Percentiles rank a stretch among this genome's conserved stretches.
Conservation (phyloP, 2,329 filamentous ascomycete species). For the Ophiostoma ulmi region DNA sequence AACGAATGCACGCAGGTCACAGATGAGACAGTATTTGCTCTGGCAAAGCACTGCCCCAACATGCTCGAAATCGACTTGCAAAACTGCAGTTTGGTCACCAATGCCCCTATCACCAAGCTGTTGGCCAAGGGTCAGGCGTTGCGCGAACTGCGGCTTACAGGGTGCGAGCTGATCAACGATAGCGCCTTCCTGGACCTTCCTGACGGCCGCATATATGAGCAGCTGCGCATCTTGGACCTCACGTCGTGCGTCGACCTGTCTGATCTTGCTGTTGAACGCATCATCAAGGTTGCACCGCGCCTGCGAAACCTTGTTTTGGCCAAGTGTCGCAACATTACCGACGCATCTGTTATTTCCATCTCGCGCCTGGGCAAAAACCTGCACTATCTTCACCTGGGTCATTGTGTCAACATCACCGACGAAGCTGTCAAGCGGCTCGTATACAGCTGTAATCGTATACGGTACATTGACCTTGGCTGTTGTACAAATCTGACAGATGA, state of each 20-base stretch:
- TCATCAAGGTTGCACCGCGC: constrained; percentile 78
- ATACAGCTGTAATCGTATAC: constrained; percentile 80
- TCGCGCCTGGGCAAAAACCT: constrained; percentile 88
- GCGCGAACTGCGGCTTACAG: constrained; percentile 82
- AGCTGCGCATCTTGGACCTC: constrained; percentile 85
- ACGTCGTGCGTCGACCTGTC: constrained; percentile 81
- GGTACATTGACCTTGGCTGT: constrained; percentile 97
- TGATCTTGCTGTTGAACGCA: constrained; percentile 81
- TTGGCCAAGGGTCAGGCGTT: constrained; percentile 73
- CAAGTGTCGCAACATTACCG: constrained; percentile 90
- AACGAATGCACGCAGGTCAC: constrained; percentile 86
- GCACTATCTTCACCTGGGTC: constrained; percentile 92
- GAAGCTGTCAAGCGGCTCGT: constrained; percentile 79
- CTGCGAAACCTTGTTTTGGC: constrained; percentile 89
- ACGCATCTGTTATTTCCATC: constrained; percentile 80
- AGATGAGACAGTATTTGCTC: constrained; percentile 74
- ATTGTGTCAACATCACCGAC: constrained; percentile 89
- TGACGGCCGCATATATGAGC: constrained; percentile 65
- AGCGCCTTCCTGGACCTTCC: constrained; percentile 80
- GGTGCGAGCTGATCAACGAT: constrained; percentile 80
- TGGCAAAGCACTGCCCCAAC: constrained; percentile 82
- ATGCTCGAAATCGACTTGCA: constrained; percentile 96
- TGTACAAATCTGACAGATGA: constrained; percentile 86
- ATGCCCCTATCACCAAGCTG: constrained; percentile 75
- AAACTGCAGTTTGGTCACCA: constrained; percentile 74